These are phyloP conservation scores for Gomphus bonarii DNA, from an alignment of 1,284 basidiomycete genomes.

Conservation along the genomic window DNA sequence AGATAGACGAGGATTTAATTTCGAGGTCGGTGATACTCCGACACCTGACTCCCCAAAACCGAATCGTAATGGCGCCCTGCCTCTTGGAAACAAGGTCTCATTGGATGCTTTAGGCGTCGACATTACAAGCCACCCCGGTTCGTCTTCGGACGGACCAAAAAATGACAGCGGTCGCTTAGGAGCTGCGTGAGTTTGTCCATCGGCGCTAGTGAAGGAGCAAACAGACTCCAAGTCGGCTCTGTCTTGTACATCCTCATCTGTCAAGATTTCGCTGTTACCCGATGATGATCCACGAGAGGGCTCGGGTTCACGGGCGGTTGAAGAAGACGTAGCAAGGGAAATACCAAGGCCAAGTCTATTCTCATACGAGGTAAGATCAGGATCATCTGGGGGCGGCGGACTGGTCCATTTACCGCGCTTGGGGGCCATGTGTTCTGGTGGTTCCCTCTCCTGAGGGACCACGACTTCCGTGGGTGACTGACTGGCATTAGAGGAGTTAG, in stretches of 20 bases:
- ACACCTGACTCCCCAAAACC: conserved; percentile 5
- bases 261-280: conserved; percentile 48
- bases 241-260: conserved; percentile 51
- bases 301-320: conserved; percentile 35
- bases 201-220: conserved; percentile 1
- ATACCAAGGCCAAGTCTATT: conserved; percentile 51
- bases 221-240: conserved; percentile 54
- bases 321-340: conserved; percentile 55
- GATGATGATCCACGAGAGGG: conserved; percentile 37
- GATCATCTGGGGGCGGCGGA: conserved; percentile 68
- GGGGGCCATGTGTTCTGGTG: conserved; percentile 69
- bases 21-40: neutral
- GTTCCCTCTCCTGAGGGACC: conserved; percentile 24
- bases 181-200: neutral
- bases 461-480: conserved; percentile 23
- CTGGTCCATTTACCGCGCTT: conserved; percentile 70
- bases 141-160: conserved; percentile 7
- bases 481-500: conserved; percentile 15
- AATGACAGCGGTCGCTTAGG: conserved; percentile 8
- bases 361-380: conserved; percentile 57
- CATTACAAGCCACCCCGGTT: conserved; percentile 5
- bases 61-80: conserved; percentile 2
- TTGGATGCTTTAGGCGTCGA: conserved; percentile 4
- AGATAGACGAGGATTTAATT: neutral
- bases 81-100: neutral